Base-by-base conservation (phyloP, 169 alveolate species). In the Eimeria maxima region DNA sequence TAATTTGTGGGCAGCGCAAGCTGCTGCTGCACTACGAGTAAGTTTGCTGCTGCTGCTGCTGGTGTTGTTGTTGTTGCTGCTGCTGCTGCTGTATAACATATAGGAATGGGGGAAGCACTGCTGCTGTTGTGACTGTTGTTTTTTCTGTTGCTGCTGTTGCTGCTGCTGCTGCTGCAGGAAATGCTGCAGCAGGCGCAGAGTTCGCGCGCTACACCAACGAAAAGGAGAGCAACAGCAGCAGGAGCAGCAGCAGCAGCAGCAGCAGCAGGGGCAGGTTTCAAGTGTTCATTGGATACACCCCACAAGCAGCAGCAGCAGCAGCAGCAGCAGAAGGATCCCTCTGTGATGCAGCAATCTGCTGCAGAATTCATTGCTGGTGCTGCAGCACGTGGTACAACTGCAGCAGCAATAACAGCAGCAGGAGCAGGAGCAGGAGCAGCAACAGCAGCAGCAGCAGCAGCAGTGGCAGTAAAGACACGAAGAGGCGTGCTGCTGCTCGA, bases 101-200 rank as follows among this genome's bases (percentile, higher is more conserved):
- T 80, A 44, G 90, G 44, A 71, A 10, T 10, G 71, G 3, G 71
- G 69, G 10, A 45, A 27, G 2, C 57, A n/a, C 33, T 55, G 5
- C 18, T 38, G 45, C 78, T 67, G 78, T 14, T 67, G 18, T 6
- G 18, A 14, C 44, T 22, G 44, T 67, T 67, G 78, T 8, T 67
- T 5, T 22, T 29, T 5, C n/a, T 71, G 42, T 8, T 74, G 33
- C 47, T 74, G 33, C 42, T 7, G 87, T 18, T 14, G 24, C 29
- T 38, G 60, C n/a, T 74, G 87, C 87, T 80, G 90, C 47, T 80
- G 90, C 90, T 74, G 90, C 90, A 80, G 90, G 90, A 80, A 55
- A 14, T 44, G 71, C 90, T 47, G 45, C 65, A 50, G 90, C 71
- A 44, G 69, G 47, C 65, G 38, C 71, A 14, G 33, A 4, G 71